Percentiles rank a stretch among this genome's conserved stretches.
phyloP scores from a whole-genome alignment of 169 alveolate genomes.

The Toxoplasma gondii region DNA sequence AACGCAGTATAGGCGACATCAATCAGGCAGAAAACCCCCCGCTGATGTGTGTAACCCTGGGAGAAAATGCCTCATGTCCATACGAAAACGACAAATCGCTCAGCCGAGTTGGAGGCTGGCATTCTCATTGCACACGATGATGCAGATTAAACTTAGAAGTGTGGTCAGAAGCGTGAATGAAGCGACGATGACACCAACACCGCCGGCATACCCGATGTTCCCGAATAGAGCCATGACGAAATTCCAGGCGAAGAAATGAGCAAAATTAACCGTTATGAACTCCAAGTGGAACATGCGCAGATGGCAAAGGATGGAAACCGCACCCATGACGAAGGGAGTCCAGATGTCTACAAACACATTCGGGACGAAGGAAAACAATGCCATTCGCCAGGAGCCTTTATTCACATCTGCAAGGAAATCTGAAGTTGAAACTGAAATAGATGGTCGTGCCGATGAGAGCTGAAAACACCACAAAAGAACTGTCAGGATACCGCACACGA shows the following conservation, averaged over 20 bases:
- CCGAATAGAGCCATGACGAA: constrained; percentile 63
- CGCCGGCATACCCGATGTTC: constrained; percentile 67
- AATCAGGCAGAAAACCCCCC: too few species aligned
- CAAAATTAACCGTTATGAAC: constrained; percentile 45
- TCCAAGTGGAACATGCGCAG: constrained; percentile 23
- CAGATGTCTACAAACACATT: constrained; percentile 53
- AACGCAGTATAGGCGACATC: too few species aligned
- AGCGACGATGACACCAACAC: constrained; percentile 62
- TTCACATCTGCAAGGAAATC: constrained; percentile 20
- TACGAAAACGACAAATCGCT: neutral
- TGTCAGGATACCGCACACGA: constrained; percentile 40
- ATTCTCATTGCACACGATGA: constrained; percentile 29
- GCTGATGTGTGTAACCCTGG: too few species aligned
- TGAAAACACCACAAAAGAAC: constrained; percentile 55
- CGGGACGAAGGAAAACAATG: constrained; percentile 57
- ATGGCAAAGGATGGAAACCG: constrained; percentile 56
- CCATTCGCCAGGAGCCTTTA: constrained; percentile 43
- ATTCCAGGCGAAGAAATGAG: constrained; percentile 59
- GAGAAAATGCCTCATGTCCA: too few species aligned
- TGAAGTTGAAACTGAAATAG: neutral
- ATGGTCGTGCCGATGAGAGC: constrained; percentile 41
- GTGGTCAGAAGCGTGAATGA: constrained; percentile 60
- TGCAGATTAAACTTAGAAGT: constrained; percentile 53
- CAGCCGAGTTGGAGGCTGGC: constrained; percentile 45
- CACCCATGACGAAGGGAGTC: constrained; percentile 64